Conservation (phyloP, 345 rosid species). For the Populus nigra region DNA sequence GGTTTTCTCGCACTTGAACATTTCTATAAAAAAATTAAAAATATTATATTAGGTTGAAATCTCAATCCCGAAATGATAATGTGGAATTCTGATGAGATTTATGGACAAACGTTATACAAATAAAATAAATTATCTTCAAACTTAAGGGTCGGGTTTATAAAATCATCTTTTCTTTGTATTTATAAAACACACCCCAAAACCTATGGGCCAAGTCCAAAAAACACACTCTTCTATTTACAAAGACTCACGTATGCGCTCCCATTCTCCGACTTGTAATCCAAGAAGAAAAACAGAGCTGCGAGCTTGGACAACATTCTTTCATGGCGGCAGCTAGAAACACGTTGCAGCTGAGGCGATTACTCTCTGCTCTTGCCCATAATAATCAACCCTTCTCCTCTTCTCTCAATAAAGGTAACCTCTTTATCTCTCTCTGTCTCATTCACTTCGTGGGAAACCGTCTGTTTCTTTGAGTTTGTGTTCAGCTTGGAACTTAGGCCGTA, state of each 20-base stretch:
- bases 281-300: too few species aligned
- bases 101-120: too few species aligned
- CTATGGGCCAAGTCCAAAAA: neutral
- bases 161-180: too few species aligned
- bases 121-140: too few species aligned
- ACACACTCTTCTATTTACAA: neutral
- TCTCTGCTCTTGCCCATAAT: slow-evolving; percentile 18
- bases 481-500: neutral
- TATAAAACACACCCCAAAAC: neutral
- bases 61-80: too few species aligned
- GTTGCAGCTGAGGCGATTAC: slow-evolving; percentile 31
- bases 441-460: neutral
- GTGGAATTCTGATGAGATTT: too few species aligned
- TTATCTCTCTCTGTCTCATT: neutral
- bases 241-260: neutral
- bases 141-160: too few species aligned
- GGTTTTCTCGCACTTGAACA: too few species aligned
- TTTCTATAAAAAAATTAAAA: too few species aligned
- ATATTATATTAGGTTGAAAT: too few species aligned
- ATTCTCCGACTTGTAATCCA: neutral
- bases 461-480: neutral
- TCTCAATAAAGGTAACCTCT: slow-evolving; percentile 21
- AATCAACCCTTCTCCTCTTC: slow-evolving; percentile 5
- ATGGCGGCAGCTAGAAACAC: slow-evolving; percentile 29
- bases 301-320: neutral